A percentile compares a stretch with the other conserved stretches of the same genome.
phyloP scores from a whole-genome alignment of 2,329 filamentous ascomycete genomes.

The Talaromyces funiculosus region DNA sequence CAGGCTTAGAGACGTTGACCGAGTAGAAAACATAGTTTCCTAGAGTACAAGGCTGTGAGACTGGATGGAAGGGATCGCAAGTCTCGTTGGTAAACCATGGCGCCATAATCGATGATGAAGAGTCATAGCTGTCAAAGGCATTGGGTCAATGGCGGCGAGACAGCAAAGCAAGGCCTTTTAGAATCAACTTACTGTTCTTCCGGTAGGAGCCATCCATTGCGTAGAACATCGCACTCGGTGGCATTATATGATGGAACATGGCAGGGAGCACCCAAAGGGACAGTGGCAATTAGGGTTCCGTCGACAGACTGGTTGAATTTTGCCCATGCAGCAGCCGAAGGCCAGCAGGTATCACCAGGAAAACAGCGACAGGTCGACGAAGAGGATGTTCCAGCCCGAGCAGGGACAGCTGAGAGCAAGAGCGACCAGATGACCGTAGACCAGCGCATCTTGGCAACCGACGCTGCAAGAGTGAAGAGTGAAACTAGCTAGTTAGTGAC shows the following conservation, averaged over 20 bases:
- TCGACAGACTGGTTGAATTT: constrained; percentile 33
- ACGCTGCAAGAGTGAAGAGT: background rate
- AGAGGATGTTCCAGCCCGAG: background rate
- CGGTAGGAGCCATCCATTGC: background rate
- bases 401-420: background rate
- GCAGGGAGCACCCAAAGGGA: constrained; percentile 29
- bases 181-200: background rate
- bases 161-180: background rate
- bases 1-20: constrained; percentile 26
- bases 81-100: constrained; percentile 28
- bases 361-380: constrained; percentile 17
- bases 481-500: background rate
- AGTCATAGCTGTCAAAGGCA: constrained; percentile 7
- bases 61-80: constrained; percentile 27
- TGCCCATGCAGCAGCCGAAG: constrained; percentile 30
- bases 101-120: constrained; percentile 30
- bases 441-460: background rate
- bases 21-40: constrained; percentile 31
- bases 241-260: constrained; percentile 18
- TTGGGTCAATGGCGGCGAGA: background rate
- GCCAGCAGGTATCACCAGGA: constrained; percentile 35
- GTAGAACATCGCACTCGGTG: background rate
- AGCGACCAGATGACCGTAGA: background rate
- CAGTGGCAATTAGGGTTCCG: constrained; percentile 32
- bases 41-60: constrained; percentile 21